Evolutionary conservation across 352 stramenopile species (phyloP).

Genomic region (Elongisporangium anandrum): DNA sequence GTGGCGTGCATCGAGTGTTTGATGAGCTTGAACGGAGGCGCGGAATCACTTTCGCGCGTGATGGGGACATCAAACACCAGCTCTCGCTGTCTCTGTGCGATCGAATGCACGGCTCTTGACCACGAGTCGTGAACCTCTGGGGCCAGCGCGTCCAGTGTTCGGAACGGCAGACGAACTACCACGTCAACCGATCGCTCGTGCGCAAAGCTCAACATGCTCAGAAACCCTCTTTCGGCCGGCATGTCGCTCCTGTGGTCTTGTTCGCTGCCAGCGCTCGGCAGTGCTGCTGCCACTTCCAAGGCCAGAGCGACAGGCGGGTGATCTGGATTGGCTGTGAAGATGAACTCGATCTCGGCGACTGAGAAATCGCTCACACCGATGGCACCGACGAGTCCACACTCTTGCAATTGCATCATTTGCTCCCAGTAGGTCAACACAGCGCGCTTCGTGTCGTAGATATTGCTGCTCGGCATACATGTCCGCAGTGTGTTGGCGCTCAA

Average conservation of each 20-base stretch:
- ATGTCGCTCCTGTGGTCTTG: background rate
- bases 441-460: slow-evolving; percentile 33
- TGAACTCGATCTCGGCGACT: slow-evolving; percentile 55
- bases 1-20: slow-evolving; percentile 17
- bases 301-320: slow-evolving; percentile 18
- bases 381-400: slow-evolving; percentile 23
- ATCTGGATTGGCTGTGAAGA: slow-evolving; percentile 25
- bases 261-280: slow-evolving; percentile 1
- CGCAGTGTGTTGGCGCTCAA: slow-evolving; percentile 20
- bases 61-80: slow-evolving; percentile 34
- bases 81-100: slow-evolving; percentile 26
- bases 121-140: slow-evolving; percentile 17
- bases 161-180: slow-evolving; percentile 30
- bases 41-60: slow-evolving; percentile 34
- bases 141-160: slow-evolving; percentile 15
- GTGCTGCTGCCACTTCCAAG: slow-evolving; percentile 6
- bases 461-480: background rate
- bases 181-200: slow-evolving; percentile 40
- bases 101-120: slow-evolving; percentile 17
- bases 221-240: background rate
- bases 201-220: slow-evolving; percentile 27
- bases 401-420: slow-evolving; percentile 28
- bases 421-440: slow-evolving; percentile 41
- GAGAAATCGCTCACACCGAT: slow-evolving; percentile 45
- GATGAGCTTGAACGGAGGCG: slow-evolving; percentile 24